Base-by-base conservation (phyloP, 192 early-diverging fungal genomes). In the Coemansia sp. region DNA sequence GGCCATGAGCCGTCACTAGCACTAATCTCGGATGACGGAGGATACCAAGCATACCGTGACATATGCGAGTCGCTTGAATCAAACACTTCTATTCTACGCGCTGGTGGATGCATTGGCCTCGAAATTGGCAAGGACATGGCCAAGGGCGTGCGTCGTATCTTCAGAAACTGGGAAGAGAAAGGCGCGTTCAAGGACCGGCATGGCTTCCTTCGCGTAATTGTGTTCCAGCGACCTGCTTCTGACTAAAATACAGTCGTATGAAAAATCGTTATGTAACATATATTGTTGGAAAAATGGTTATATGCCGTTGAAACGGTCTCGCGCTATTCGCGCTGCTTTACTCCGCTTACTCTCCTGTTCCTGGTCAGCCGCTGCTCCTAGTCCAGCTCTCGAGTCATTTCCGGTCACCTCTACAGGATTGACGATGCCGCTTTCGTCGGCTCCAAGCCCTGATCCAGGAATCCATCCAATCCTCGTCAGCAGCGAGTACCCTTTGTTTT, bases 111-210 rank as follows among this genome's bases (percentile, higher is more conserved):
- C 55, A 75, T 87, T 7, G 67, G 72, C 1, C 64, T 88, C 25
- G 87, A 88, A 55, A 81, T 84, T 47, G 87, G 87, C 41, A 85
- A 83, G 50, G 85, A 67, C 4, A 88, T 87, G 86, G 81, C 76
- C 33, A 58, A 37, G 7, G 68, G 72, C 14, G 84, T 88, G 6
- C 61, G 75, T 1, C 59, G 68, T 17, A 85, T 87, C 15, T 88
- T 84, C 64, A 48, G 37, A 2, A 84, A 79, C 54, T 65, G 82
- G 70, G 52, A 34, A 1, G 74, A 83, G 59, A 69, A 73, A 29
- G 59, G 23, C 0, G 50, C 79, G 1, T 20, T 64, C 19, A 73
- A 76, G 29, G 87, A 88, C 60, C 45, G 52, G 6, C 79, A 85
- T 29, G 84, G 78, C 6, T 86, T 82, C 58, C 75, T 87, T 55